Percentiles rank a stretch among this genome's conserved stretches.
Evolutionary conservation across 2,329 filamentous ascomycete species (phyloP).

Genomic region (Grosmannia clavigera): DNA sequence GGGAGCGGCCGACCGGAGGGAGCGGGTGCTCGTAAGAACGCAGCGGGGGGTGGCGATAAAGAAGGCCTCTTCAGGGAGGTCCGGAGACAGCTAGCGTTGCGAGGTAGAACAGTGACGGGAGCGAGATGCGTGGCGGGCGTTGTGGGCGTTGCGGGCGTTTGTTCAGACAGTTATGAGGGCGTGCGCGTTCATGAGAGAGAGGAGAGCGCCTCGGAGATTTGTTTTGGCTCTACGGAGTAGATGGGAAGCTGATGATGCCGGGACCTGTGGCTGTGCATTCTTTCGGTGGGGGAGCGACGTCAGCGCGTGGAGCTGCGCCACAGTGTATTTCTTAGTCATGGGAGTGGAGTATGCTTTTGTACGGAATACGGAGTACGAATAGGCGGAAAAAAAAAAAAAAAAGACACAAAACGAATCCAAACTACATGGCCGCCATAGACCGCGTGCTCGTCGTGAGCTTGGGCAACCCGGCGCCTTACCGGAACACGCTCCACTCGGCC

Average conservation of each 20-base stretch:
- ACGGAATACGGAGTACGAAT: neutral
- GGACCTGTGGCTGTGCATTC: neutral
- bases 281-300: neutral
- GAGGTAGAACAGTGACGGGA: neutral
- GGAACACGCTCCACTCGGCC: slow-evolving; percentile 72
- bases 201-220: no score
- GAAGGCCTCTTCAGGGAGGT: no score
- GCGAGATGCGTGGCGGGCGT: neutral
- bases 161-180: no score
- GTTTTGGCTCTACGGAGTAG: no score
- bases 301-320: slow-evolving; percentile 1
- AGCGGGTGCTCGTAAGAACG: no score
- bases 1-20: no score
- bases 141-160: neutral
- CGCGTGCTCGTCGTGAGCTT: slow-evolving; percentile 71
- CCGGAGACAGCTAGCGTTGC: neutral
- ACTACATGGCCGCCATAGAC: neutral
- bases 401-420: neutral
- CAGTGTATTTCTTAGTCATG: neutral
- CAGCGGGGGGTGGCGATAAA: no score
- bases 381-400: no score
- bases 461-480: slow-evolving; percentile 69
- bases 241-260: neutral
- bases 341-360: no score
- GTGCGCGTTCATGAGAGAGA: no score